Evolutionary conservation across 768 basidiomycete genomes (phyloP).

Genomic region (Lentinula guzmanii): DNA sequence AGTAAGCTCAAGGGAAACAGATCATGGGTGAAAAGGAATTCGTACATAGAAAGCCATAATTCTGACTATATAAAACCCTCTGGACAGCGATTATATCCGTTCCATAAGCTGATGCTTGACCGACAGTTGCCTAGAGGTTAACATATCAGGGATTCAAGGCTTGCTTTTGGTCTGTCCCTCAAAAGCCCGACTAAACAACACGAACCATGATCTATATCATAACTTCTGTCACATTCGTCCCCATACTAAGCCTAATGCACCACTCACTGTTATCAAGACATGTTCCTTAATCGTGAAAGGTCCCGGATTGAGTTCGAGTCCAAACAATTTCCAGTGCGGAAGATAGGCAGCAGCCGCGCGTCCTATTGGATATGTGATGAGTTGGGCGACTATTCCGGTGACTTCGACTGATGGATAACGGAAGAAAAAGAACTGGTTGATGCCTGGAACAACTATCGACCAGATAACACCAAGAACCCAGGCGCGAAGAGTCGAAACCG

Average conservation of each 20-base stretch:
- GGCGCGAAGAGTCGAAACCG: constrained; percentile 49
- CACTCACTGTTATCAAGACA: constrained; percentile 18
- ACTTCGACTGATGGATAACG: constrained; percentile 63
- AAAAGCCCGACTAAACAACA: not conserved
- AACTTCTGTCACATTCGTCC: not conserved
- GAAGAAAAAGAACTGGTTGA: constrained; percentile 78
- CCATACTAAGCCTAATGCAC: not conserved
- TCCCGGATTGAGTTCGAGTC: constrained; percentile 64
- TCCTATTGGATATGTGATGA: constrained; percentile 66
- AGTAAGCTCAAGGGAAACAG: not conserved
- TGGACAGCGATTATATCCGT: constrained; percentile 76
- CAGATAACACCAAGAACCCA: constrained; percentile 54
- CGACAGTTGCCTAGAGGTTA: constrained; percentile 4
- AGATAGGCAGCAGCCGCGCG: constrained; percentile 58
- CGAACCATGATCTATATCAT: constrained; percentile 9
- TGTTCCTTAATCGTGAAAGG: constrained; percentile 72
- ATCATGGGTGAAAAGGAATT: not conserved
- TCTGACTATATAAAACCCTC: constrained; percentile 59
- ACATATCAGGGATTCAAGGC: not conserved
- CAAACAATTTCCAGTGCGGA: constrained; percentile 48
- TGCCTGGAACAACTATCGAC: constrained; percentile 58
- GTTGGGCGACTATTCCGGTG: constrained; percentile 62
- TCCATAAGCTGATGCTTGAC: constrained; percentile 36
- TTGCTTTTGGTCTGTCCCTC: not conserved
- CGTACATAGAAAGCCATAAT: constrained; percentile 41